A percentile compares a stretch with the other conserved stretches of the same genome.
phyloP scores from a whole-genome alignment of 2,329 filamentous ascomycete genomes.

The Claviceps pazoutovae region DNA sequence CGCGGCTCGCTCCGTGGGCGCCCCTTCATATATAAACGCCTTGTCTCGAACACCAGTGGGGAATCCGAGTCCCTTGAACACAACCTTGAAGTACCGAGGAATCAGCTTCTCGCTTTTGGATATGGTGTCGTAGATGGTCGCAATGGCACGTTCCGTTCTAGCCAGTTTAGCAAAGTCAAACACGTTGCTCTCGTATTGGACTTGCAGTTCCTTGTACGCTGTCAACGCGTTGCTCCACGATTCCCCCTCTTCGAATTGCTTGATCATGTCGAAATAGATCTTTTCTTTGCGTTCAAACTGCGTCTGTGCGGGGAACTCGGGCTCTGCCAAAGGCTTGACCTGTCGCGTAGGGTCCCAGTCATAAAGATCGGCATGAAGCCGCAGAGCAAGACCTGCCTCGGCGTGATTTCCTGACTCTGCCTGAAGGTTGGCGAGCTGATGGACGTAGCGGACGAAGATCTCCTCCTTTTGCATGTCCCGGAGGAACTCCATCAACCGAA shows the following conservation, averaged over 20 bases:
- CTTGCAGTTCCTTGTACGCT: conserved; percentile 79
- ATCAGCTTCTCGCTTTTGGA: conserved; percentile 65
- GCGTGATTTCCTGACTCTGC: conserved; percentile 62
- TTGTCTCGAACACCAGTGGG: conserved; percentile 71
- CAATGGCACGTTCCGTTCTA: conserved; percentile 77
- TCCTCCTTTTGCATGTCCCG: conserved; percentile 95
- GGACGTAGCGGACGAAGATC: conserved; percentile 91
- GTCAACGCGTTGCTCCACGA: conserved; percentile 81
- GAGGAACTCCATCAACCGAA: conserved; percentile 89
- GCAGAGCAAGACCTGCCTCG: conserved; percentile 77
- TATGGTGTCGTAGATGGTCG: conserved; percentile 80
- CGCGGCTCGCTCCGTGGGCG: conserved; percentile 59
- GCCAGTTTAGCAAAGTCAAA: conserved; percentile 91
- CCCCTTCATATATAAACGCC: conserved; percentile 81
- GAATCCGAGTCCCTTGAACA: conserved; percentile 82
- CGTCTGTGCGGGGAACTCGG: conserved; percentile 67
- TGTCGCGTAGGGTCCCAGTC: conserved; percentile 68
- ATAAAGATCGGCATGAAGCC: conserved; percentile 84
- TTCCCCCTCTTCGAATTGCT: conserved; percentile 85
- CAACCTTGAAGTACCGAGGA: conserved; percentile 81
- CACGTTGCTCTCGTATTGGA: conserved; percentile 78
- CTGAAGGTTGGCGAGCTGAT: conserved; percentile 74
- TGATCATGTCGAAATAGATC: conserved; percentile 89
- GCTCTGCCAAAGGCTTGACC: conserved; percentile 54
- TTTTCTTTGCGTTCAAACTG: conserved; percentile 87